phyloP scores from a whole-genome alignment of 139 green algal species.

The Eudorina sp. region DNA sequence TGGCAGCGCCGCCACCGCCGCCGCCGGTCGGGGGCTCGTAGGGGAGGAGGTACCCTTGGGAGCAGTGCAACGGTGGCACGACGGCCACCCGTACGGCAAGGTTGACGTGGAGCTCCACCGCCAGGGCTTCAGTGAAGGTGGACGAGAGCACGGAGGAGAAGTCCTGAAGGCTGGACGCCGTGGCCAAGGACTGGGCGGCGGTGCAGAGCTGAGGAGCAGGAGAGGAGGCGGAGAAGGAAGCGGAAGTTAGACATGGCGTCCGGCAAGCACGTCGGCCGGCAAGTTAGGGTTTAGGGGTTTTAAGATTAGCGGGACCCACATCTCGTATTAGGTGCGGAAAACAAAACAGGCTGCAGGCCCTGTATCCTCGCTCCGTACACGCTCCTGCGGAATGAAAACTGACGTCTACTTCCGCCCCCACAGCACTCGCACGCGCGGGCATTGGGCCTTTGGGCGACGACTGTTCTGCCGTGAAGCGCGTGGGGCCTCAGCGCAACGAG shows the following conservation, averaged over 20 bases:
- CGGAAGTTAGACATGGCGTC: neutral
- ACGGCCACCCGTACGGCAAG: neutral
- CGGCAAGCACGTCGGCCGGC: neutral
- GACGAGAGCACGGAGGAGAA: neutral
- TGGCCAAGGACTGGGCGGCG: neutral
- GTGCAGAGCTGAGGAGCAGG: neutral
- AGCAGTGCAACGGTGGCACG: neutral
- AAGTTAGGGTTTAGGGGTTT: no score
- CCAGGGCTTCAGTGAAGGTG: constrained; percentile 2
- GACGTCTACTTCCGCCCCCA: no score
- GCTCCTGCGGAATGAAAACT: no score
- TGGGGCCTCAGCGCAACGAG: no score
- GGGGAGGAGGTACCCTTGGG: neutral
- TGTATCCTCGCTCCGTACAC: neutral
- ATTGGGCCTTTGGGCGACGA: no score
- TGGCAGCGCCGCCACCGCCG: neutral
- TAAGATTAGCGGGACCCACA: no score
- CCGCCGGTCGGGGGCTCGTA: neutral
- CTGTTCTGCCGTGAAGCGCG: no score
- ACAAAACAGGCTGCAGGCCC: neutral
- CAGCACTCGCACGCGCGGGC: no score
- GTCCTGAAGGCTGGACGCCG: neutral
- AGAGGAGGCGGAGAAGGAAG: neutral
- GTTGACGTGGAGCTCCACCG: constrained; percentile 23
- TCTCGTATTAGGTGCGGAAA: neutral